Evolutionary conservation across 2,329 filamentous ascomycete species (phyloP), one percentile per base, ranked within the genome.

Genomic region (Teratosphaeria zuluensis): DNA sequence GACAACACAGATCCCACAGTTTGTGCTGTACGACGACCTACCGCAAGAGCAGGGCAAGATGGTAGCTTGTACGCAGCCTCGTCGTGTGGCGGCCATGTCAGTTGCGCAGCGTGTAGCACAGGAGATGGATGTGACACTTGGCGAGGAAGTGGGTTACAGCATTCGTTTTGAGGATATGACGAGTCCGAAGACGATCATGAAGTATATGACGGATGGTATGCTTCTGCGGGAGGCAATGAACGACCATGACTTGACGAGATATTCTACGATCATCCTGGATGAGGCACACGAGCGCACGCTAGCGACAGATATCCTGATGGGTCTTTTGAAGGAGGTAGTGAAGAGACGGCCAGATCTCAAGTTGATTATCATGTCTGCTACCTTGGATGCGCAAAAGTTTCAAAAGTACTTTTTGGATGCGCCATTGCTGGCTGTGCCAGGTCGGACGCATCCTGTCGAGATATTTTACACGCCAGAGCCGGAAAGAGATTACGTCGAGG

Each of bases 181-280:
- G 0, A 84, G 88, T 55, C 84, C 85, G 59, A 91, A 89, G 74
- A 99, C 94, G 1, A 84, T 95, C 61, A 84, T 99, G 72, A 99
- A 99, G 80, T 99, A 99, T 80, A 99, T 99, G 94, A 99, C 95
- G 52, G 94, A 99, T 71, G 95, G 95, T 84, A 97, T 99, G 88
- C 85, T 99, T 69, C 81, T 97, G 70, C 82, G 94, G 70, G 94
- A 99, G 76, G 92, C 94, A 59, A 95, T 99, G 86, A 87, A 96
- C 75, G 94, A 99, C 74, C 89, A 92, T 70, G 84, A 95, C 67
- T 84, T 99, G 76, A 87, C 83, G 55, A 88, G 92, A 57, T 99
- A 99, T 77, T 94, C 90, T 79, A 95, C 90, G 69, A 97, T 99
- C 72, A 97, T 99, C 75, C 87, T 99, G 62, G 94, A 99, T 74